Base-by-base conservation (phyloP, 225 moss, liverwort and hornwort genomes). In the Straminergon stramineum region DNA sequence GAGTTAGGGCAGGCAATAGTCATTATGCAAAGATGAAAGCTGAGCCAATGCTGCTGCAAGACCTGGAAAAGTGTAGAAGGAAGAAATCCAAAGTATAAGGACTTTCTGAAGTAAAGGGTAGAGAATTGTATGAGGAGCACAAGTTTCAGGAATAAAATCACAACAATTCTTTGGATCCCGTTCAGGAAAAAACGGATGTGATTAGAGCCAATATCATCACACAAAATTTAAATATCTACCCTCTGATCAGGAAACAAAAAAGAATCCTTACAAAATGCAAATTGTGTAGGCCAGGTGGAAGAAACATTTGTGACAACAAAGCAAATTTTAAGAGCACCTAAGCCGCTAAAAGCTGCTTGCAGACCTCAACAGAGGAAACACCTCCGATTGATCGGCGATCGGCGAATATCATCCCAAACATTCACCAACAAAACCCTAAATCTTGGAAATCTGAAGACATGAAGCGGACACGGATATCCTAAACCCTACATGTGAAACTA, bases 371-470 rank as follows among this genome's bases (percentile, higher is more conserved):
- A 53, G 32, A 79, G 23, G 20, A 28, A 41, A 83, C 15, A 31
- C 37, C 45, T 68, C 75, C 9, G 24, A 57, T 58, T 70, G 39
- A 65, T 35, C 18, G 58, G 63, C 65, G 11, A 78, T 64, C 23
- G 52, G 51, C 70, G 7, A 78, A 70, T 62, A 75, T 32, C 62
- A 89, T 48, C 45, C 65, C 89, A 84, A 55, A 41, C 51, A 30
- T 68, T 55, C 78, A 45, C 74, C 69, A 71, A 68, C 79, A 90
- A 89, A 92, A 89, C 90, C 89, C 92, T 87, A 92, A 90, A 91
- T 89, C 89, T 90, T 86, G 58, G 70, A 41, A 79, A 78, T 35
- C 43, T 62, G 24, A 87, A 70, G 75, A 82, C 75, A 76, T 77
- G 70, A 87, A 81, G 82, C 69, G 62, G 35, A n/a, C 56, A 71